phyloP scores from a whole-genome alignment of 352 stramenopile genomes.

The Globisporangium perplexum region DNA sequence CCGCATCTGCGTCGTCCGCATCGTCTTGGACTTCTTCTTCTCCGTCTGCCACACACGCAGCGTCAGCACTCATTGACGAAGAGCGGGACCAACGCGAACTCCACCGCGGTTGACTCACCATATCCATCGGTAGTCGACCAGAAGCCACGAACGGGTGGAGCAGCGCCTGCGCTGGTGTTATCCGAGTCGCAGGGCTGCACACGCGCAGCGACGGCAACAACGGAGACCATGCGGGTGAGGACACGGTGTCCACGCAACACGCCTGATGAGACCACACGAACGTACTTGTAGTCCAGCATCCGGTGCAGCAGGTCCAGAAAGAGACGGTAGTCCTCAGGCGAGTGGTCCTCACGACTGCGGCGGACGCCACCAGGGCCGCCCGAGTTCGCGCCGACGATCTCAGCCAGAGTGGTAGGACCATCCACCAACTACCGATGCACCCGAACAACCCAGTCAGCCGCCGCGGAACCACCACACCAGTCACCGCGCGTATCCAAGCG shows the following conservation, averaged over 20 bases:
- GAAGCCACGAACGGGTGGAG: conserved; percentile 89
- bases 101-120: conserved; percentile 13
- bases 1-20: conserved; percentile 34
- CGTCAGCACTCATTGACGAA: neutral
- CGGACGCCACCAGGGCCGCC: conserved; percentile 33
- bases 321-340: conserved; percentile 80
- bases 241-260: too few relatives aligned
- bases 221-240: neutral
- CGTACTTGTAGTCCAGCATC: conserved; percentile 95
- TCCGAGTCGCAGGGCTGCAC: conserved; percentile 79
- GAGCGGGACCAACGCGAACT: too few relatives aligned
- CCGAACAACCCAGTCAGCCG: conserved; percentile 5
- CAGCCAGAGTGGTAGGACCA: conserved; percentile 34
- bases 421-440: conserved; percentile 21
- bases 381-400: conserved; percentile 50
- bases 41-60: conserved; percentile 11
- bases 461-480: neutral
- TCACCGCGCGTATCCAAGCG: too few relatives aligned
- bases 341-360: conserved; percentile 62
- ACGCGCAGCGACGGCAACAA: conserved; percentile 13
- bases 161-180: conserved; percentile 91
- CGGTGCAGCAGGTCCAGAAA: conserved; percentile 93
- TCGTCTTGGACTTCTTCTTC: conserved; percentile 45
- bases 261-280: too few relatives aligned
- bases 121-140: conserved; percentile 31